phyloP scores from a whole-genome alignment of 2,329 filamentous ascomycete species.

The Penicillium sp. region DNA sequence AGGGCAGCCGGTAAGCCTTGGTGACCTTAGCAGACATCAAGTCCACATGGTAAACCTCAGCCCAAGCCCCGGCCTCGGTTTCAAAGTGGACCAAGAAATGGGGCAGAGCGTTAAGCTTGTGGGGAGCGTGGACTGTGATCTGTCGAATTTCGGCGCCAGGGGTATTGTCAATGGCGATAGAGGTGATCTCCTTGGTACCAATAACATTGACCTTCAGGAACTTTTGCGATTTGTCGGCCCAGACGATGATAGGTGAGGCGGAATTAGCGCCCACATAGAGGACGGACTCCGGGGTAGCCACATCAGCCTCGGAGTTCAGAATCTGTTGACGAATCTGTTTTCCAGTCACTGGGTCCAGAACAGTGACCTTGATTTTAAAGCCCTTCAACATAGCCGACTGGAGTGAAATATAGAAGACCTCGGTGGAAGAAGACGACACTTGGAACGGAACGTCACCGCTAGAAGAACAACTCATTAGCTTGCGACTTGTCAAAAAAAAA shows the following conservation, averaged over 20 bases:
- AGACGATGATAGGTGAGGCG: conserved; percentile 45
- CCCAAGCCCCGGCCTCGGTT: conserved; percentile 70
- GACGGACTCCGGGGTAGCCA: conserved; percentile 48
- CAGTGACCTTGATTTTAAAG: conserved; percentile 73
- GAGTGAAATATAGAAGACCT: conserved; percentile 73
- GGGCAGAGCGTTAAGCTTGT: conserved; percentile 66
- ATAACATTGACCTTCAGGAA: conserved; percentile 48
- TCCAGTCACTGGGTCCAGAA: conserved; percentile 71
- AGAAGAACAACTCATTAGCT: conserved; percentile 23
- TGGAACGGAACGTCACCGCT: conserved; percentile 73
- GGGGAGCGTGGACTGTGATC: conserved; percentile 70
- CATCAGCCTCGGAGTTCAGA: conserved; percentile 72
- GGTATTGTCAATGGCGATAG: conserved; percentile 41
- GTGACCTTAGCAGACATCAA: conserved; percentile 65
- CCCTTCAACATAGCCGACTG: conserved; percentile 65
- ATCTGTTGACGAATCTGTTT: conserved; percentile 69
- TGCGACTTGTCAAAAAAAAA: background rate
- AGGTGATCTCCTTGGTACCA: conserved; percentile 42
- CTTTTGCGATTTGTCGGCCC: conserved; percentile 47
- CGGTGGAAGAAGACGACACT: conserved; percentile 66
- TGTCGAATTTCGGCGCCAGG: conserved; percentile 52
- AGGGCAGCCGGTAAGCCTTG: conserved; percentile 79
- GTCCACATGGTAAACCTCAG: conserved; percentile 82
- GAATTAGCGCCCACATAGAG: conserved; percentile 44
- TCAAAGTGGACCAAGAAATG: conserved; percentile 85